A percentile compares a stretch with the other conserved stretches of the same genome.
phyloP scores from a whole-genome alignment of 169 alveolate genomes.

The Perkinsus olseni region DNA sequence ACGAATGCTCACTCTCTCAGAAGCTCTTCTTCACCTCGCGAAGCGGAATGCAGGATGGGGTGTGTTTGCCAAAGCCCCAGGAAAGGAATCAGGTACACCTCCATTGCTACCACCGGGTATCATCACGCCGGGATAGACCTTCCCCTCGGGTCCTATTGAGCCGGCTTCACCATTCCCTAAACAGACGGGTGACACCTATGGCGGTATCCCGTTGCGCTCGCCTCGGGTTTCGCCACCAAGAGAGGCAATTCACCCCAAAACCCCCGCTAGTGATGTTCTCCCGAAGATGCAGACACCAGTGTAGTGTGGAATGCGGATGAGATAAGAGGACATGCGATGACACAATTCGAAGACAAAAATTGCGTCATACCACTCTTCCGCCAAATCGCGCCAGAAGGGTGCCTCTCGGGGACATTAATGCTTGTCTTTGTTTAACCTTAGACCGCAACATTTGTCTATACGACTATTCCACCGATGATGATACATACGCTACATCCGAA shows the following conservation, averaged over 20 bases:
- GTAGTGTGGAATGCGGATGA: neutral
- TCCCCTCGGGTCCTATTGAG: neutral
- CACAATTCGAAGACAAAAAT: neutral
- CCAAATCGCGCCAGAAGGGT: neutral
- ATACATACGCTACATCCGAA: neutral
- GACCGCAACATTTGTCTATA: conserved; percentile 2
- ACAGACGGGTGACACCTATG: neutral
- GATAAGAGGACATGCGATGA: neutral
- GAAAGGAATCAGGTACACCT: neutral
- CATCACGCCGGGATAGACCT: neutral
- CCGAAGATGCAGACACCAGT: too few relatives aligned
- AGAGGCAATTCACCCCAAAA: too few relatives aligned
- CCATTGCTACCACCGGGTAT: neutral
- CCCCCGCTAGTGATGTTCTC: too few relatives aligned
- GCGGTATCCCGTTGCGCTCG: too few relatives aligned
- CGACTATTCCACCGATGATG: conserved; percentile 3
- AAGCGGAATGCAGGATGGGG: neutral
- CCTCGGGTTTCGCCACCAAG: too few relatives aligned
- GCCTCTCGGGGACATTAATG: neutral
- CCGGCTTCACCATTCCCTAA: neutral
- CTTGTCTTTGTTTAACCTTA: neutral
- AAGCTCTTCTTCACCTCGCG: neutral
- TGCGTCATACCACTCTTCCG: neutral
- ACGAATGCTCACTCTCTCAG: neutral
- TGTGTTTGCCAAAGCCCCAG: neutral